Conservation (phyloP, 2,329 filamentous ascomycete genomes). For the Penicillium brasilianum region DNA sequence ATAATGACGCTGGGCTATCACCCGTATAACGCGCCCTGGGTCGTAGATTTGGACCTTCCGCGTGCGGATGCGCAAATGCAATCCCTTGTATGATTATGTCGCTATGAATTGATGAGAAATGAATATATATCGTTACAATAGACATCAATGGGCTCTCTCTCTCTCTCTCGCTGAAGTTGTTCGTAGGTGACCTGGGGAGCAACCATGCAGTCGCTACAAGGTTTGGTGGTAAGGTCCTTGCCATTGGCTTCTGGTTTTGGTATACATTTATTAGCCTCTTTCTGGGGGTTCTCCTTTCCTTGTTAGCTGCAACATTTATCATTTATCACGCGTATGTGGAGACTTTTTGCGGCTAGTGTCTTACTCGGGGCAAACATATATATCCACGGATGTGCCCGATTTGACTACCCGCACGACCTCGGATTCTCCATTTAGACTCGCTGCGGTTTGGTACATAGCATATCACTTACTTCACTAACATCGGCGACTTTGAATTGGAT, state of each 20-base stretch:
- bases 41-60: constrained; percentile 60
- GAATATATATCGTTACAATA: constrained; percentile 5
- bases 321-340: neutral
- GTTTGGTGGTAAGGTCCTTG: neutral
- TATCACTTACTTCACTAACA: too few relatives aligned
- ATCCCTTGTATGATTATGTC: constrained; percentile 5
- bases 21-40: constrained; percentile 59
- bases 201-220: too few relatives aligned
- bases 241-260: neutral
- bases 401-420: neutral
- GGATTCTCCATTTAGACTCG: too few relatives aligned
- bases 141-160: neutral
- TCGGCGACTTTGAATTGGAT: too few relatives aligned
- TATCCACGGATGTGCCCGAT: neutral
- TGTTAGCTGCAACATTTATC: neutral
- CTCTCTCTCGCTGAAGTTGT: neutral
- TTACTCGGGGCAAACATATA: neutral
- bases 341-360: too few relatives aligned
- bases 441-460: too few relatives aligned
- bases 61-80: constrained; percentile 8
- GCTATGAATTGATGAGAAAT: constrained; percentile 20
- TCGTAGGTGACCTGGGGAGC: too few relatives aligned
- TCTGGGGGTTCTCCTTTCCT: neutral
- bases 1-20: constrained; percentile 58
- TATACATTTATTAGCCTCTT: too few relatives aligned